A percentile compares a stretch with the other conserved stretches of the same genome.
Evolutionary conservation across 352 stramenopile species (phyloP).

Genomic region (Thalassiosira oceanica): DNA sequence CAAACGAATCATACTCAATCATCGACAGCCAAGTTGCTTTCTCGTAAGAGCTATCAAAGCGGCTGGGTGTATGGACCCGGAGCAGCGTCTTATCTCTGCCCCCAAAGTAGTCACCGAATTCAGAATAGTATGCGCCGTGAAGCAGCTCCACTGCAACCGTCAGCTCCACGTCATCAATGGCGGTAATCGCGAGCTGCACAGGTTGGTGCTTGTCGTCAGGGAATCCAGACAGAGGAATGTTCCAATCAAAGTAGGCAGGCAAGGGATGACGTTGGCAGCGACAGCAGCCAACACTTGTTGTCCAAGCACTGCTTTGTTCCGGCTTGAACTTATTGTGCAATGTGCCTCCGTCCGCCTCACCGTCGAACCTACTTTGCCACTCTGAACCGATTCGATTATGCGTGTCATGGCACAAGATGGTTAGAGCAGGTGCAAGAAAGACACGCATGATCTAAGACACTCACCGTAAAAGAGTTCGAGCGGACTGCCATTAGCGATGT

Average conservation of each 20-base stretch:
- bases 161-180: constrained; percentile 84
- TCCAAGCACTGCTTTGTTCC: constrained; percentile 43
- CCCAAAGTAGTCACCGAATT: constrained; percentile 84
- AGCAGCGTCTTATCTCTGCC: constrained; percentile 87
- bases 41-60: constrained; percentile 47
- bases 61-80: constrained; percentile 86
- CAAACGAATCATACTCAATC: constrained; percentile 83
- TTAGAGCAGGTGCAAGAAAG: too few species aligned
- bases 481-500: constrained; percentile 30
- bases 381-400: too few species aligned
- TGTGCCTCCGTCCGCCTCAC: background rate
- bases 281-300: constrained; percentile 81
- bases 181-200: constrained; percentile 88
- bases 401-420: too few species aligned
- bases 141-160: constrained; percentile 91
- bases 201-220: constrained; percentile 94
- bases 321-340: constrained; percentile 37
- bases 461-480: constrained; percentile 61
- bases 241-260: constrained; percentile 87
- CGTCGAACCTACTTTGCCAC: constrained; percentile 30
- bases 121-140: constrained; percentile 89
- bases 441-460: too few species aligned
- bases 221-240: constrained; percentile 80
- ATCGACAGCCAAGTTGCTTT: constrained; percentile 80
- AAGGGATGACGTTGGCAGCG: constrained; percentile 86